Percentiles rank a stretch among this genome's conserved stretches.
These are phyloP conservation scores for Leishmania guyanensis DNA, from an alignment of 208 protist genomes.

Conservation along the genomic window DNA sequence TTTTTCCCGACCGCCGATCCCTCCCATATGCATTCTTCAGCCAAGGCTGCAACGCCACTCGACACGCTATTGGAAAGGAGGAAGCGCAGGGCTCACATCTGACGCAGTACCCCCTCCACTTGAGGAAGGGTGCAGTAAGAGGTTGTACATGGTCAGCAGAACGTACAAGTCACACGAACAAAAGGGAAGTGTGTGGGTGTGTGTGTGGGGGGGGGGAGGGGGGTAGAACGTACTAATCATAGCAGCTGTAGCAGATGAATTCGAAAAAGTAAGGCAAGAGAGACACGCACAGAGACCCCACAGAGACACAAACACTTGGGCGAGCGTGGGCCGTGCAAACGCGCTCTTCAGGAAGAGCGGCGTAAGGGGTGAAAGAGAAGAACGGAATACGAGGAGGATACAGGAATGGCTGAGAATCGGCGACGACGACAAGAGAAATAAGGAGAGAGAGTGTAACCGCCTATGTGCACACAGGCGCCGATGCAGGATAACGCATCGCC, in stretches of 20 bases:
- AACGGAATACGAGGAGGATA: background rate
- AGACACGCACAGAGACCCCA: background rate
- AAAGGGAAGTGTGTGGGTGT: background rate
- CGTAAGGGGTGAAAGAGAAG: too few relatives aligned
- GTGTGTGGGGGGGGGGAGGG: too few relatives aligned
- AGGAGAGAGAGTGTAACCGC: background rate
- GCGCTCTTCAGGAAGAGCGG: background rate
- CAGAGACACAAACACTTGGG: background rate
- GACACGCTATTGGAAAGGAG: background rate
- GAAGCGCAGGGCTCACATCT: background rate
- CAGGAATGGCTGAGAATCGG: background rate
- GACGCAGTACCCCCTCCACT: background rate
- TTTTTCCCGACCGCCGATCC: background rate
- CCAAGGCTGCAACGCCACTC: background rate
- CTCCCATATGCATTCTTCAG: background rate
- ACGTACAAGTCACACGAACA: background rate
- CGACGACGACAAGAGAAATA: background rate
- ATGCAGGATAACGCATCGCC: background rate
- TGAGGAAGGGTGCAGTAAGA: background rate
- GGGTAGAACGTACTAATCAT: background rate
- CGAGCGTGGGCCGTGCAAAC: background rate
- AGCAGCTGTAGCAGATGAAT: slow-evolving; percentile 2
- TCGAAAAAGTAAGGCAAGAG: slow-evolving; percentile 11
- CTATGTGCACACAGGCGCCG: background rate
- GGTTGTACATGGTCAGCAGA: background rate